Evolutionary conservation across 257 asterid genomes (phyloP), one percentile per base, ranked within the genome.

Genomic region (Paulownia fortunei): DNA sequence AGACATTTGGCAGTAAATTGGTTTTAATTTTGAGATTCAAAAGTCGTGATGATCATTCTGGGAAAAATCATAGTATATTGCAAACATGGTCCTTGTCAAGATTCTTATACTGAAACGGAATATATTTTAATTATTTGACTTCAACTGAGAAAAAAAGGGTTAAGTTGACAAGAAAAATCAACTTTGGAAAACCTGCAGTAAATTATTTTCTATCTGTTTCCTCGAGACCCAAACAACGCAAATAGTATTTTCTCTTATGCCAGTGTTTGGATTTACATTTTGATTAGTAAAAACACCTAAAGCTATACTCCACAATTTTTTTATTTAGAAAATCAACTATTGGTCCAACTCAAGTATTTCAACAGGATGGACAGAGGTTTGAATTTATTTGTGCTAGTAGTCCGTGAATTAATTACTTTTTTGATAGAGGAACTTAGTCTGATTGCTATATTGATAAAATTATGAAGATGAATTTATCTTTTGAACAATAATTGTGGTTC

Each of bases 1-100:
- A 62, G 79, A 79, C 82, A 63, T 72, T 72, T 79, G 82, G 79
- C 78, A 71, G 8, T 37, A 19, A 61, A 51, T 1, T 24, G 52
- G 8, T 61, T 58, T 26, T 12, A 4, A 9, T 6, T 30, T 19
- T 13, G 34, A 15, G 42, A 26, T 13, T 46, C 19, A 19, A 19
- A 46, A 8, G 13, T 23, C 15, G 0, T 19, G 32, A 8, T 55
- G 27, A 55, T 3, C 13, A 21, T 16, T 51, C 58, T 18, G n/a
- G 23, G 8, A 19, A 19, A 51, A 5, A 51, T n/a, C 5, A 19
- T 51, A 6, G 37, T 59, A 11, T 59, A 27, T 26, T 21, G 15
- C 0, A 18, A 26, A 11, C 66, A 27, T 26, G 9, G 4, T 59
- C 3, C 13, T 24, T 12, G 18, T 27, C 66, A 24, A 12, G 39